Base-by-base conservation (phyloP, 148 eudicot species). In the Silene uniflora region DNA sequence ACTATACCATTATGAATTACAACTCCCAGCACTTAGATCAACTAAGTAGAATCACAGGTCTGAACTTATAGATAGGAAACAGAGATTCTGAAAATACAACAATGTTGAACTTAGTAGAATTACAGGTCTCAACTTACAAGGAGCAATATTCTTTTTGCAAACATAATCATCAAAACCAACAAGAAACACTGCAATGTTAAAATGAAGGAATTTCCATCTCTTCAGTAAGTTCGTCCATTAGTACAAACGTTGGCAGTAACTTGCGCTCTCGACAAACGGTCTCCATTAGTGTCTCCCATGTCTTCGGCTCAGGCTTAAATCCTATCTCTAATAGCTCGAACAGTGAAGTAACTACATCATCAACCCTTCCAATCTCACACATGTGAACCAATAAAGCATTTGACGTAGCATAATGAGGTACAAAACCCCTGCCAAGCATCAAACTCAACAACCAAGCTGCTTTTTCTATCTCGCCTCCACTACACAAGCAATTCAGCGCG, bases 351-450 rank as follows among this genome's bases (percentile, higher is more conserved):
- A 78, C 83, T 77, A 94, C 98, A 76, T 90, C 96, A 22, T 71
- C 85, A 22, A 73, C 88, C 79, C 72, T 86, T 75, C 94, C 94
- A 49, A 75, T 79, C 79, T 87, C 87, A 81, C 97, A 95, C 55
- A 95, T 75, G 19, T 65, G 85, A 79, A 87, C 87, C 77, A 94
- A 73, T 39, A 90, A 13, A 77, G 88, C 87, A 75, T 92, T 94
- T 18, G 98, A 94, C 32, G 98, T 90, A 4, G 88, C 89, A 70
- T 89, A 83, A 86, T 95, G 98, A 56, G 98, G 98, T 64, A 88
- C 69, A 78, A 92, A 86, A 9, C 96, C 92, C 78, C 98, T 86
- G 64, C 83, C 83, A 73, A 89, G 77, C 98, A 92, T 95, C 79
- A 95, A 83, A 77, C 81, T 80, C 77, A 95, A 67, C 77, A 95